phyloP scores from a whole-genome alignment of 805 yeast species.

The Myxozyma monticola region DNA sequence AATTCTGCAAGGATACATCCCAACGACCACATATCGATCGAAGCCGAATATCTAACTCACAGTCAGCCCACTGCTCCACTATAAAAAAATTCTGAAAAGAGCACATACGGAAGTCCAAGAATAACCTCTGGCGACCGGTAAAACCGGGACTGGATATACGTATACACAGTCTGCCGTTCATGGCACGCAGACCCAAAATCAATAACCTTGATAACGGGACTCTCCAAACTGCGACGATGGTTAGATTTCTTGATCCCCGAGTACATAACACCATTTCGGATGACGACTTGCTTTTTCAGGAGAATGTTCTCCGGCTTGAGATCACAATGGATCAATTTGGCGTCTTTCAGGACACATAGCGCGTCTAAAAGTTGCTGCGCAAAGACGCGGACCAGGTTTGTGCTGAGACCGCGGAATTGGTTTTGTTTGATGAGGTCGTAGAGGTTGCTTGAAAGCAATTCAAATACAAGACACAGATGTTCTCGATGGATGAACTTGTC shows the following conservation, averaged over 20 bases:
- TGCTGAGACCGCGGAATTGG: slow-evolving; percentile 85
- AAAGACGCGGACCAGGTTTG: slow-evolving; percentile 73
- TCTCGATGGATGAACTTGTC: slow-evolving; percentile 91
- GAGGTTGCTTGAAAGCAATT: slow-evolving; percentile 79
- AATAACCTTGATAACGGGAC: slow-evolving; percentile 84
- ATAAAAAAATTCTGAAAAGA: background rate
- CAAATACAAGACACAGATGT: slow-evolving; percentile 91
- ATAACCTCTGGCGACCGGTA: slow-evolving; percentile 95
- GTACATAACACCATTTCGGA: too few relatives aligned
- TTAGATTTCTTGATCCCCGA: too few relatives aligned
- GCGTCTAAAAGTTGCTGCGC: slow-evolving; percentile 81
- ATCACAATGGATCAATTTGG: slow-evolving; percentile 91
- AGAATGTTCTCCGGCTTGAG: slow-evolving; percentile 94
- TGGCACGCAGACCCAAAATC: slow-evolving; percentile 72
- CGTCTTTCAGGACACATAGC: slow-evolving; percentile 72
- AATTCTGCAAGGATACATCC: slow-evolving; percentile 92
- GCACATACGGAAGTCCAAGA: slow-evolving; percentile 70
- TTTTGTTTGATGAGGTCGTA: slow-evolving; percentile 91
- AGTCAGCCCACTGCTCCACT: background rate
- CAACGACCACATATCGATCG: slow-evolving; percentile 96
- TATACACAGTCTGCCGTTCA: slow-evolving; percentile 76
- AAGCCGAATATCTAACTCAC: slow-evolving; percentile 55
- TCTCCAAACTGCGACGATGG: slow-evolving; percentile 60
- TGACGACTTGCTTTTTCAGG: slow-evolving; percentile 54
- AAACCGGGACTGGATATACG: slow-evolving; percentile 93